These are phyloP conservation scores for Talaromyces borbonicus DNA, from an alignment of 495 filamentous ascomycete species.

Conservation along the genomic window DNA sequence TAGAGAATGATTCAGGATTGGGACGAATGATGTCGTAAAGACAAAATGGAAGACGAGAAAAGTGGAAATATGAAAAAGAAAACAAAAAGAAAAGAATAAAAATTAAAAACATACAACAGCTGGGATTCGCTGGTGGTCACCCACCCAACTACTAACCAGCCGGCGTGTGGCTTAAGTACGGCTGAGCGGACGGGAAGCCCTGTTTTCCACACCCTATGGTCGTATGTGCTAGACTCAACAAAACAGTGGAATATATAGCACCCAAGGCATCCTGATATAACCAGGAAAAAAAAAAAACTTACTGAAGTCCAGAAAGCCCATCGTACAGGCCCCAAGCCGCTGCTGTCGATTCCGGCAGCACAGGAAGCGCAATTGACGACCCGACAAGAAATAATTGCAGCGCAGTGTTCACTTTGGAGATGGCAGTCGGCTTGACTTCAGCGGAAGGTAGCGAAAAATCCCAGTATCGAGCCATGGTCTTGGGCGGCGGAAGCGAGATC, in stretches of 20 bases:
- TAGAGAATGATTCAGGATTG: slow-evolving; percentile 1
- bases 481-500: slow-evolving; percentile 85
- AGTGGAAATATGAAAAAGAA: slow-evolving; percentile 7
- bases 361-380: slow-evolving; percentile 60
- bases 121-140: slow-evolving; percentile 30
- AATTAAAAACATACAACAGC: slow-evolving; percentile 28
- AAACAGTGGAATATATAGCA: slow-evolving; percentile 10
- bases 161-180: slow-evolving; percentile 33
- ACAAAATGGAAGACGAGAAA: slow-evolving; percentile 5
- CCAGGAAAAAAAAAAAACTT: slow-evolving; percentile 28
- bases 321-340: slow-evolving; percentile 40
- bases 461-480: slow-evolving; percentile 92
- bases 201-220: slow-evolving; percentile 32
- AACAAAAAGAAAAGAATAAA: slow-evolving; percentile 8
- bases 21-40: background rate
- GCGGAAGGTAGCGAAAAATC: slow-evolving; percentile 90
- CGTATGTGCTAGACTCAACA: slow-evolving; percentile 15
- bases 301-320: slow-evolving; percentile 61
- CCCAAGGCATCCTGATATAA: background rate
- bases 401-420: slow-evolving; percentile 85
- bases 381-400: slow-evolving; percentile 73
- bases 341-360: slow-evolving; percentile 40
- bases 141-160: slow-evolving; percentile 30
- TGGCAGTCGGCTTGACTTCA: slow-evolving; percentile 82
- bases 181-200: slow-evolving; percentile 34